Base-by-base conservation (phyloP, 768 basidiomycete species). In the Russula sp. region DNA sequence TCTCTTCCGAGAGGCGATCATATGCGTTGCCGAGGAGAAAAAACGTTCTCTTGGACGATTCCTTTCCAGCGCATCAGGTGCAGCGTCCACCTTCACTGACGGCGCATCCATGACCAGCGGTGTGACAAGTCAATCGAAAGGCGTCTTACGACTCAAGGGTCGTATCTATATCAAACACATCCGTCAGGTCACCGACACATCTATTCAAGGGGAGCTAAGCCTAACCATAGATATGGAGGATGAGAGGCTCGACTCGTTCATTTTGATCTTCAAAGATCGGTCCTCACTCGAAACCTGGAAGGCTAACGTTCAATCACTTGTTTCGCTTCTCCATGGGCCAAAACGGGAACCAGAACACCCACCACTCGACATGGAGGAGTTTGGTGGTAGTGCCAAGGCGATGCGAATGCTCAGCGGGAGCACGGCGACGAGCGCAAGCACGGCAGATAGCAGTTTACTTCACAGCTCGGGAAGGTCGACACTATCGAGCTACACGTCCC, bases 191-290 rank as follows among this genome's bases (percentile, higher is more conserved):
- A 87, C 87, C 32, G 89, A 94, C 63, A 87, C 87, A 38, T 88
- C 88, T 3, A 80, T 84, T 10, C 82, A 82, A 22, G 87, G 87
- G 38, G 95, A 96, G 74, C 82, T 97, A 78, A 95, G 92, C 72
- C 81, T 98, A 66, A 97, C 96, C 5, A 96, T 99, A 71, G 89
- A 93, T 70, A 98, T 99, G 94, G 92, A 94, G 77, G 96, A 98
- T 73, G 93, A 96, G 72, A 80, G 82, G 40, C 79, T 97, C 61
- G 95, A 97, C 66, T 91, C 90, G 57, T 98, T 99, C 77, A 96
- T 98, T 75, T 83, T 99, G 53, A 89, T 94, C 70, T 99, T 97
- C 83, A 90, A 88, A 72, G 92, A 98, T 60, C 85, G 90, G 34
- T 79, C 86, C n/a, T 89, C 89, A 2, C 81, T 97, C 62, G 93